phyloP scores from a whole-genome alignment of 768 basidiomycete species.

The Fibroporia radiculosa region DNA sequence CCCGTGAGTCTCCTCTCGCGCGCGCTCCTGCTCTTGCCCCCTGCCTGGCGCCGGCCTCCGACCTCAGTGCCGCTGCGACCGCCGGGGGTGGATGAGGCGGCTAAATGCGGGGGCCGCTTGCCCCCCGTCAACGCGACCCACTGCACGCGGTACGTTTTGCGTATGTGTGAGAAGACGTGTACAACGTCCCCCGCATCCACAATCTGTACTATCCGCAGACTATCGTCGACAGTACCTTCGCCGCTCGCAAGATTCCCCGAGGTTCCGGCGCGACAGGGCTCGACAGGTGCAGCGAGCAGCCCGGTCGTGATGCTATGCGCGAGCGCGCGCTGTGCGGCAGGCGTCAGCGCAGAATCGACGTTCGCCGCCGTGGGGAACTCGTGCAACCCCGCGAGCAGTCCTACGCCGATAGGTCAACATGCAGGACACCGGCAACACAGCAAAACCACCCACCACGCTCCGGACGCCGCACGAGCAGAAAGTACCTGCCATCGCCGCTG shows the following conservation, averaged over 20 bases:
- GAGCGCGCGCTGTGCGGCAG: conserved; percentile 25
- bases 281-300: conserved; percentile 26
- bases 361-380: conserved; percentile 74
- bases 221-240: not conserved
- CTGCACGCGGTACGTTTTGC: conserved; percentile 73
- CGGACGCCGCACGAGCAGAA: conserved; percentile 76
- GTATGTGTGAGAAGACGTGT: conserved; percentile 88
- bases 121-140: conserved; percentile 66
- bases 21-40: conserved; percentile 3
- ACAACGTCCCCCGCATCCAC: conserved; percentile 54
- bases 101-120: conserved; percentile 30
- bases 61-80: conserved; percentile 3
- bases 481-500: conserved; percentile 56
- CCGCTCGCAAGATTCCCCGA: conserved; percentile 12
- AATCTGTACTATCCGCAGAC: conserved; percentile 35
- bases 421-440: conserved; percentile 2
- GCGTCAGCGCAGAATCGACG: conserved; percentile 37
- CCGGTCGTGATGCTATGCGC: conserved; percentile 30
- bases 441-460: conserved; percentile 54
- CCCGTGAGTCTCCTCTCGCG: conserved; percentile 4
- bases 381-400: conserved; percentile 82
- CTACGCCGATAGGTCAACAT: conserved; percentile 30
- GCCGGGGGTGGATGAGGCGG: not conserved
- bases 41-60: conserved; percentile 5
- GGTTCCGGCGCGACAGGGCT: conserved; percentile 4